A percentile compares a stretch with the other conserved stretches of the same genome.
Conservation (phyloP, 108 stramenopile species). For the Craspedostauros australis region DNA sequence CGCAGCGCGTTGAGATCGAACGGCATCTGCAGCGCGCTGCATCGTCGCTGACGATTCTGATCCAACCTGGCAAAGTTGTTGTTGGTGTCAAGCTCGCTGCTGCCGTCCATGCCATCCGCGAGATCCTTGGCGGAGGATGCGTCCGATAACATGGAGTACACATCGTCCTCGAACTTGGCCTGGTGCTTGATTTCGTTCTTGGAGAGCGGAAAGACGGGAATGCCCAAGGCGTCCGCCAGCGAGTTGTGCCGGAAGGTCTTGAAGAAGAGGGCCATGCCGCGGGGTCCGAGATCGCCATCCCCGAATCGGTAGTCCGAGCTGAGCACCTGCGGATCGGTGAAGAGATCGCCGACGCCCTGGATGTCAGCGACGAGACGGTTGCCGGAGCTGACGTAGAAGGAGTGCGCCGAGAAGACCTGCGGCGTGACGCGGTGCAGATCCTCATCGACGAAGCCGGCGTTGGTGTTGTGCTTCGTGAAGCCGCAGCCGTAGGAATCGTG, state of each 20-base stretch:
- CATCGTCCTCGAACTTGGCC: constrained; percentile 64
- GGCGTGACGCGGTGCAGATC: constrained; percentile 66
- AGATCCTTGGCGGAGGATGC: constrained; percentile 22
- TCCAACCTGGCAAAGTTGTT: constrained; percentile 56
- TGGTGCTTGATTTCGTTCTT: constrained; percentile 66
- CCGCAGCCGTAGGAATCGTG: constrained; percentile 58
- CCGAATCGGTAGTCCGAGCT: constrained; percentile 70
- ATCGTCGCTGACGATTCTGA: constrained; percentile 43
- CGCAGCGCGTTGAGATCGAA: constrained; percentile 21
- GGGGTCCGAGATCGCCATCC: constrained; percentile 74
- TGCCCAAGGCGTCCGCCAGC: constrained; percentile 44
- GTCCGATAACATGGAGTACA: constrained; percentile 27
- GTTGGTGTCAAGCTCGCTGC: too few species aligned
- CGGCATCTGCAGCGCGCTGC: constrained; percentile 31
- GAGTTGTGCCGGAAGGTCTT: constrained; percentile 56
- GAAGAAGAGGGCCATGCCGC: constrained; percentile 85
- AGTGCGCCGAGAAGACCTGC: constrained; percentile 75
- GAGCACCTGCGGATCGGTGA: constrained; percentile 85
- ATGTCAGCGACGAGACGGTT: constrained; percentile 78
- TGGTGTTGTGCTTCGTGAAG: constrained; percentile 83
- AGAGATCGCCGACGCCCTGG: constrained; percentile 85
- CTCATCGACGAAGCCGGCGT: constrained; percentile 71
- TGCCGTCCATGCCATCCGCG: constrained; percentile 22
- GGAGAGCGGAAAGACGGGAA: constrained; percentile 69
- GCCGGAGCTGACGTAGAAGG: constrained; percentile 74